A percentile compares a stretch with the other conserved stretches of the same genome.
These are phyloP conservation scores for Leccinum barrowsii DNA, from an alignment of 768 basidiomycete genomes.

Conservation along the genomic window DNA sequence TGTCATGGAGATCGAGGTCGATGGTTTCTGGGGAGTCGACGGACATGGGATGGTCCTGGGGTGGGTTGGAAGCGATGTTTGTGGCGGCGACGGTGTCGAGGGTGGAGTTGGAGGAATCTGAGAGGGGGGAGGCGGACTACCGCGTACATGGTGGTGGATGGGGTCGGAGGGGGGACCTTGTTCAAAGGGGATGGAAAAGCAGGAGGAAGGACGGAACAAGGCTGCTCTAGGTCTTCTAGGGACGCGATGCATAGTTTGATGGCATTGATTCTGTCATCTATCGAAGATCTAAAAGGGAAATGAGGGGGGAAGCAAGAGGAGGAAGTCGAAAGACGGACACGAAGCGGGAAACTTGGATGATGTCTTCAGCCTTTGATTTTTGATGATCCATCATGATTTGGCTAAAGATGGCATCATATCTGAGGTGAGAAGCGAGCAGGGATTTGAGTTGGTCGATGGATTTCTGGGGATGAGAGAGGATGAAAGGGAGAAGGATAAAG, in stretches of 20 bases:
- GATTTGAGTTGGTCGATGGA: conserved; percentile 28
- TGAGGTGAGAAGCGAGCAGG: conserved; percentile 21
- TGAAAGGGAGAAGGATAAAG: background rate
- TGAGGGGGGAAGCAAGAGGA: background rate
- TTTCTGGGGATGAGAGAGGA: conserved; percentile 17
- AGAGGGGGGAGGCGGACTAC: conserved; percentile 16
- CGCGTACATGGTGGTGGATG: background rate
- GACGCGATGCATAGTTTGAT: conserved; percentile 35
- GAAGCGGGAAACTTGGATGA: conserved; percentile 37
- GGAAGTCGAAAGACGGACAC: conserved; percentile 30
- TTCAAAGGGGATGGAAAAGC: conserved; percentile 4
- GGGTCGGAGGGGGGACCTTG: background rate
- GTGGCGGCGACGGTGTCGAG: background rate
- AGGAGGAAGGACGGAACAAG: background rate
- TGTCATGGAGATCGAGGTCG: conserved; percentile 22
- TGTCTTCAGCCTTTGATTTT: conserved; percentile 29
- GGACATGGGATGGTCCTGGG: conserved; percentile 3
- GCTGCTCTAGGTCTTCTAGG: conserved; percentile 1
- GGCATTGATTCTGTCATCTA: conserved; percentile 37
- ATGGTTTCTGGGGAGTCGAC: conserved; percentile 11
- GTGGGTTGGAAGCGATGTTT: background rate
- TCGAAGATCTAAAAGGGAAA: conserved; percentile 28
- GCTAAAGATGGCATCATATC: conserved; percentile 16
- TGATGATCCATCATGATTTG: conserved; percentile 25
- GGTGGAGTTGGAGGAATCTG: conserved; percentile 15